Conservation (phyloP, 345 rosid species). For the Rhizophora apiculata region DNA sequence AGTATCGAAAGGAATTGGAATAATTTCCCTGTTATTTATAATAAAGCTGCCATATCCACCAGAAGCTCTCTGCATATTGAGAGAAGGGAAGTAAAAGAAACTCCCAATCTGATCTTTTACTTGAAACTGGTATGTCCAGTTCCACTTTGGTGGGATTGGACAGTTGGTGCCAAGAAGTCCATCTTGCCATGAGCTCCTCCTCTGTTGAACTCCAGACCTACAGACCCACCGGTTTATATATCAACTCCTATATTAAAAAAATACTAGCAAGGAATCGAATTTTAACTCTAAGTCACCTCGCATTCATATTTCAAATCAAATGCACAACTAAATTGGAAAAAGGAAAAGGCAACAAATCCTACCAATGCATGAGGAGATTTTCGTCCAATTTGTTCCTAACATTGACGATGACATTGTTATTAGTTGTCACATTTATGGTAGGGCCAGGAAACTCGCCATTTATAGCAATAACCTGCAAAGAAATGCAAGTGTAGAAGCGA, state of each 20-base stretch:
- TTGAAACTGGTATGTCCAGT: conserved; percentile 99
- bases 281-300: not conserved
- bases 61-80: conserved; percentile 87
- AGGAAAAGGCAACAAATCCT: conserved; percentile 12
- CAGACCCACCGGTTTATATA: conserved; percentile 8
- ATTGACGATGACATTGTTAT: conserved; percentile 77
- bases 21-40: conserved; percentile 68
- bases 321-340: not conserved
- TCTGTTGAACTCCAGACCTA: conserved; percentile 91
- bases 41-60: conserved; percentile 91
- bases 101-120: conserved; percentile 99
- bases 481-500: conserved; percentile 21
- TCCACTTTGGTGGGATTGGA: conserved; percentile 99
- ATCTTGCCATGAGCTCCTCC: conserved; percentile 99
- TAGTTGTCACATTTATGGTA: conserved; percentile 81
- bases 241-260: not conserved
- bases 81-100: conserved; percentile 97
- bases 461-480: conserved; percentile 84
- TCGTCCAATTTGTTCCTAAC: conserved; percentile 90
- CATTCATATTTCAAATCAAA: not conserved
- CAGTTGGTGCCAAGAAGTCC: conserved; percentile 93
- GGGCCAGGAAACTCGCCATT: conserved; percentile 95
- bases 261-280: not conserved
- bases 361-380: conserved; percentile 84
- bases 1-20: conserved; percentile 76